Percentiles rank a stretch among this genome's conserved stretches.
Evolutionary conservation across 2,329 filamentous ascomycete genomes (phyloP).

Genomic region (Ciborinia camelliae): DNA sequence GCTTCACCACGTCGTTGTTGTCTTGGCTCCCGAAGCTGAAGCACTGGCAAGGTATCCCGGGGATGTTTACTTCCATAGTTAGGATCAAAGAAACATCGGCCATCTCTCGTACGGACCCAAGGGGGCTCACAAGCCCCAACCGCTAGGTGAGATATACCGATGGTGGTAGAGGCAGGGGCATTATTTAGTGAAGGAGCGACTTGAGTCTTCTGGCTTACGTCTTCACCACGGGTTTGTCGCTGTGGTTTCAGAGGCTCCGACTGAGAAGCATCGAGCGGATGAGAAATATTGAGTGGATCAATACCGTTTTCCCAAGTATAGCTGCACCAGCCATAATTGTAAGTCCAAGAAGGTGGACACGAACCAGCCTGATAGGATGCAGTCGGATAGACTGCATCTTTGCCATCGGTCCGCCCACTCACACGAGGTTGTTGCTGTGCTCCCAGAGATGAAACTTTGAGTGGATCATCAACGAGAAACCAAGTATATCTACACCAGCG

Average conservation of each 20-base stretch:
- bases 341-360: background rate
- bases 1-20: background rate
- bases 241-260: background rate
- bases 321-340: background rate
- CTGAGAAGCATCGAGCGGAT: too few species aligned
- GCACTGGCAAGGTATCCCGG: background rate
- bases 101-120: slow-evolving; percentile 7
- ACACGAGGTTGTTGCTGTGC: background rate
- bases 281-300: background rate
- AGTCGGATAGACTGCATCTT: background rate
- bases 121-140: background rate
- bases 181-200: too few species aligned
- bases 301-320: background rate
- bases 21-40: background rate
- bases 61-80: background rate
- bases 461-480: background rate
- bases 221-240: background rate
- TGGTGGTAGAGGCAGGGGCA: background rate
- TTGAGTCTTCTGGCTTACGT: background rate
- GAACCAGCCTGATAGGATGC: background rate
- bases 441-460: background rate
- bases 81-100: background rate
- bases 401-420: background rate
- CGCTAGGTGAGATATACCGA: background rate
- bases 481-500: slow-evolving; percentile 9